phyloP scores from a whole-genome alignment of 2,329 filamentous ascomycete species.

The Aspergillus eucalypticola region DNA sequence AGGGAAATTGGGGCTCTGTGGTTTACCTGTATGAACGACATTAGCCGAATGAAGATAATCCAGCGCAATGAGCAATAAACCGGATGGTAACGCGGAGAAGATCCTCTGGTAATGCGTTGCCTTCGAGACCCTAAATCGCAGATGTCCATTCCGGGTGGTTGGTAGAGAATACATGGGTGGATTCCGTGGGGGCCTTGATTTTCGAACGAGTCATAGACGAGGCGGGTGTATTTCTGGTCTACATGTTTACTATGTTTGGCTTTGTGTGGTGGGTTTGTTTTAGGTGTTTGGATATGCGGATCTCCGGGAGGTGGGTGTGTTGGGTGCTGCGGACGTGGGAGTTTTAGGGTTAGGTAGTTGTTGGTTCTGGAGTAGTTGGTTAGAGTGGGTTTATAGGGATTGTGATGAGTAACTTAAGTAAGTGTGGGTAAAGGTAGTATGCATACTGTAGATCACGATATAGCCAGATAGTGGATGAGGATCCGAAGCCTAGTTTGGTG shows the following conservation, averaged over 20 bases:
- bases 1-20: not conserved
- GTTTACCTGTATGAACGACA: conserved; percentile 40
- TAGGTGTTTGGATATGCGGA: conserved; percentile 30
- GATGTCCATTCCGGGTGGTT: conserved; percentile 22
- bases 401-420: too few relatives aligned
- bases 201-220: conserved; percentile 30
- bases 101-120: conserved; percentile 22
- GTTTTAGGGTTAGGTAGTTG: conserved; percentile 13
- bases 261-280: conserved; percentile 12
- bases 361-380: not conserved
- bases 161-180: conserved; percentile 29
- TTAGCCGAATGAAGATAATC: conserved; percentile 86
- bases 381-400: not conserved
- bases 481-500: not conserved
- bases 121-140: conserved; percentile 24
- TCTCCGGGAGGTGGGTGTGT: conserved; percentile 18
- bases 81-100: conserved; percentile 57
- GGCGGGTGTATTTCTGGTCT: conserved; percentile 25
- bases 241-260: conserved; percentile 13
- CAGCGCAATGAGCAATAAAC: conserved; percentile 83
- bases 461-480: not conserved
- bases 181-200: conserved; percentile 26
- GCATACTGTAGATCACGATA: not conserved
- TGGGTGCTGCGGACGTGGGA: conserved; percentile 17
- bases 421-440: not conserved